Conservation (phyloP, 257 asterid genomes). For the Sherardia arvensis region DNA sequence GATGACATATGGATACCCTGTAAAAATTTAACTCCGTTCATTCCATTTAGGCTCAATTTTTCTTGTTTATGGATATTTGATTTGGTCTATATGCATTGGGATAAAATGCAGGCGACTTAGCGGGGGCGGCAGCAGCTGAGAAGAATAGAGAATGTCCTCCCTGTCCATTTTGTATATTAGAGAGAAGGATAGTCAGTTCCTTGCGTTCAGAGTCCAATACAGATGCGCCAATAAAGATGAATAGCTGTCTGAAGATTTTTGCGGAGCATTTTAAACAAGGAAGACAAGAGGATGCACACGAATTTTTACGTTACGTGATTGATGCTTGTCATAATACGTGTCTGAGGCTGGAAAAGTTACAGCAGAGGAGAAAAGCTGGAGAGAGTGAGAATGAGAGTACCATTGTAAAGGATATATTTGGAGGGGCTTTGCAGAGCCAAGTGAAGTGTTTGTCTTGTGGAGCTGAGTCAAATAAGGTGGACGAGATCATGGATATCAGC, state of each 20-base stretch:
- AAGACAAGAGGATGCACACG: constrained; percentile 98
- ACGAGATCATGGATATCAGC: constrained; percentile 96
- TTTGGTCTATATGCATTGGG: not conserved
- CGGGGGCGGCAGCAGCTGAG: constrained; percentile 51
- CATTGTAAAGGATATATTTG: constrained; percentile 83
- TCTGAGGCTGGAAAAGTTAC: constrained; percentile 78
- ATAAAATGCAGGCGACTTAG: constrained; percentile 53
- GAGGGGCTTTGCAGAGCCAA: constrained; percentile 92
- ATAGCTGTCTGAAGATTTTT: constrained; percentile 61
- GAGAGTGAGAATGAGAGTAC: constrained; percentile 50
- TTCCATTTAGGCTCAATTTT: not conserved
- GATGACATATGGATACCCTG: no score
- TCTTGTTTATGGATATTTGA: not conserved
- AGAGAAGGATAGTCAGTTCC: constrained; percentile 73
- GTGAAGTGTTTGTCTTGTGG: constrained; percentile 96
- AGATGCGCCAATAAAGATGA: constrained; percentile 68
- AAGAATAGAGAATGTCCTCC: constrained; percentile 88
- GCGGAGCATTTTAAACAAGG: constrained; percentile 81
- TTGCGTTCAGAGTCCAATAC: constrained; percentile 48
- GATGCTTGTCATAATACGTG: constrained; percentile 96
- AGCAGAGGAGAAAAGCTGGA: constrained; percentile 46
- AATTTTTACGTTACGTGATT: constrained; percentile 92
- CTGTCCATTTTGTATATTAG: constrained; percentile 94
- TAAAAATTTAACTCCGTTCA: not conserved
- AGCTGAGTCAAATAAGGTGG: constrained; percentile 88